A percentile compares a stretch with the other conserved stretches of the same genome.
Conservation (phyloP, 768 basidiomycete species). For the Trametopsis cervina region DNA sequence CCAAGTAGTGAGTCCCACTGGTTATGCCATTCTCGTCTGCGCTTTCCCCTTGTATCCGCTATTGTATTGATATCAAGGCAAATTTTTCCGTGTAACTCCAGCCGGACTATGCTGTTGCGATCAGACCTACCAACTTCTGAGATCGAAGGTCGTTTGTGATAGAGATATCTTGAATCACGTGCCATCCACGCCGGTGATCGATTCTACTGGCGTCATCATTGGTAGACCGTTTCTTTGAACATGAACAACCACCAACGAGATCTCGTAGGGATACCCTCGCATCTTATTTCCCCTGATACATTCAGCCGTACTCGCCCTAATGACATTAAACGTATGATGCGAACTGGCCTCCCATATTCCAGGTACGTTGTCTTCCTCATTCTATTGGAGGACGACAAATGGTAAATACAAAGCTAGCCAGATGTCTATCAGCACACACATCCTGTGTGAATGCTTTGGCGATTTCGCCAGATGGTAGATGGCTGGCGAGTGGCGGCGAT, state of each 20-base stretch:
- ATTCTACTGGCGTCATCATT: no score
- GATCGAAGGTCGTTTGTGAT: no score
- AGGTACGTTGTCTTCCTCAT: conserved; percentile 9
- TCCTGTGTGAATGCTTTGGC: conserved; percentile 32
- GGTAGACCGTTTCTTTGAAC: no score
- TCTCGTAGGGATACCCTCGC: no score
- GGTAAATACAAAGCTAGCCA: conserved; percentile 6
- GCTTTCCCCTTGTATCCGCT: background rate
- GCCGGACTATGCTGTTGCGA: background rate
- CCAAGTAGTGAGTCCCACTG: background rate
- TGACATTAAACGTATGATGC: no score
- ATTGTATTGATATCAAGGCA: background rate
- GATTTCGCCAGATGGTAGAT: conserved; percentile 30
- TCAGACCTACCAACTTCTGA: no score
- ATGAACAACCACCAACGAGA: no score
- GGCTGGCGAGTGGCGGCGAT: conserved; percentile 34
- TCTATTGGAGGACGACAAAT: no score
- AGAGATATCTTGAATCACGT: no score
- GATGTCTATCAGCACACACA: conserved; percentile 27
- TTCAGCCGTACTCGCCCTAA: no score
- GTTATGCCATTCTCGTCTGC: background rate
- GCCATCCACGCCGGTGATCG: no score
- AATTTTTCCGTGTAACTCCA: background rate
- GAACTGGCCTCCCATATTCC: conserved; percentile 20
- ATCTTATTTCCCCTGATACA: no score